Evolutionary conservation across 23 red algal genomes (phyloP), one percentile per base, ranked within the genome.

Genomic region (Rhodosorus marinus): DNA sequence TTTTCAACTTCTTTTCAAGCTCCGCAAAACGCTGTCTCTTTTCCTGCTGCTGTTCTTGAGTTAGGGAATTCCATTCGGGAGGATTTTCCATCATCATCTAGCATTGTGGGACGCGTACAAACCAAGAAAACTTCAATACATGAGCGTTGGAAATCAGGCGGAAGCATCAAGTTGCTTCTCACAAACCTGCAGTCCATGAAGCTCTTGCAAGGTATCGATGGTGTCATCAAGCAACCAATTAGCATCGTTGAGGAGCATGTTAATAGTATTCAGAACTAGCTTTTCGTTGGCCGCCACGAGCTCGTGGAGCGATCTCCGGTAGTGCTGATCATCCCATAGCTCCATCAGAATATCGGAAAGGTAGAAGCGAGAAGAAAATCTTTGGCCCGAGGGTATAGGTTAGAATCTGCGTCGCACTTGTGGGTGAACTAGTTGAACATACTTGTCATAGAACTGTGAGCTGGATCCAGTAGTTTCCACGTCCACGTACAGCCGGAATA

Each of bases 371-470:
- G 86, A 86, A 3, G 70, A 71, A 46, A 98, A 98, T n/a, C n/a
- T n/a, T n/a, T n/a, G n/a, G n/a, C n/a, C n/a, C n/a, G n/a, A n/a
- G n/a, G n/a, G n/a, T n/a, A n/a, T n/a, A n/a, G n/a, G n/a, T n/a
- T n/a, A n/a, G n/a, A n/a, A n/a, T n/a, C n/a, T n/a, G n/a, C n/a
- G n/a, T n/a, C n/a, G n/a, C n/a, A n/a, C n/a, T n/a, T n/a, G n/a
- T n/a, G n/a, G n/a, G n/a, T n/a, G n/a, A n/a, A n/a, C n/a, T n/a
- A n/a, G n/a, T n/a, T n/a, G n/a, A n/a, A n/a, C n/a, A n/a, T n/a
- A n/a, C 79, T 98, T 98, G 79, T 98, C 90, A 36, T 75, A 98
- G 25, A 98, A 98, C 57, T 98, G 90, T 0, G 35, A 82, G 54
- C 86, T 79, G 8, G 66, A 74, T 17, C 90, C 90, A 1, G 90